Percentiles rank a stretch among this genome's conserved stretches.
Conservation (phyloP, 2,329 filamentous ascomycete genomes). For the Penicillium sp. region DNA sequence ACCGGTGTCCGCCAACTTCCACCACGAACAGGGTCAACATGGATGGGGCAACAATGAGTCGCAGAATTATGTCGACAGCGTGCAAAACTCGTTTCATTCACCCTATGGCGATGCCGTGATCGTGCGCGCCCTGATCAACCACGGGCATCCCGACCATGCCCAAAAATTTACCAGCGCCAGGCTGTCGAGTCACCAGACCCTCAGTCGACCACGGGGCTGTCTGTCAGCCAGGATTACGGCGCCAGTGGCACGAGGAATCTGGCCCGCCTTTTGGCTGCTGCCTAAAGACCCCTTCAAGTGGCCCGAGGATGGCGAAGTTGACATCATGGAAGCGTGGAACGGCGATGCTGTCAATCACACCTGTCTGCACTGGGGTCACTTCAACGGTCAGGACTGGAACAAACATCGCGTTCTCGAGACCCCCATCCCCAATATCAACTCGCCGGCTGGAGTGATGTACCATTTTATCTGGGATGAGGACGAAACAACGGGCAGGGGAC, state of each 20-base stretch:
- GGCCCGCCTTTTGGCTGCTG: slow-evolving; percentile 26
- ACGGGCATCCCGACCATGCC: slow-evolving; percentile 18
- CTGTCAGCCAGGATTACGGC: slow-evolving; percentile 22
- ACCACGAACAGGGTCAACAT: slow-evolving; percentile 22
- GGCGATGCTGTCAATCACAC: slow-evolving; percentile 23
- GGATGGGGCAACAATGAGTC: slow-evolving; percentile 24
- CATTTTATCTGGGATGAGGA: slow-evolving; percentile 25
- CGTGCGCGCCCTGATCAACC: slow-evolving; percentile 22
- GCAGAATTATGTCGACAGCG: slow-evolving; percentile 22
- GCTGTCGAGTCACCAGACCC: slow-evolving; percentile 22
- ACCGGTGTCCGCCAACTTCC: slow-evolving; percentile 20
- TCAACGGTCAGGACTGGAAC: slow-evolving; percentile 23
- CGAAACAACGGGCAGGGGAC: slow-evolving; percentile 18
- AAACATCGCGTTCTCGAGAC: slow-evolving; percentile 25
- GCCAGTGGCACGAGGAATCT: slow-evolving; percentile 21
- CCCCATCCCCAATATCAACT: slow-evolving; percentile 20
- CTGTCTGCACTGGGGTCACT: slow-evolving; percentile 25
- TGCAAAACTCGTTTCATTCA: slow-evolving; percentile 24
- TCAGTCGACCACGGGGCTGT: slow-evolving; percentile 21
- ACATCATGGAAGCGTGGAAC: slow-evolving; percentile 26
- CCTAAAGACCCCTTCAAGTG: slow-evolving; percentile 26
- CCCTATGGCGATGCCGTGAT: slow-evolving; percentile 20
- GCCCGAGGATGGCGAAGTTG: slow-evolving; percentile 24
- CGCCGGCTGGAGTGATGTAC: slow-evolving; percentile 18
- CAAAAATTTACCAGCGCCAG: slow-evolving; percentile 24